phyloP scores from a whole-genome alignment of 139 green algal genomes.

The Micromonas pusilla region DNA sequence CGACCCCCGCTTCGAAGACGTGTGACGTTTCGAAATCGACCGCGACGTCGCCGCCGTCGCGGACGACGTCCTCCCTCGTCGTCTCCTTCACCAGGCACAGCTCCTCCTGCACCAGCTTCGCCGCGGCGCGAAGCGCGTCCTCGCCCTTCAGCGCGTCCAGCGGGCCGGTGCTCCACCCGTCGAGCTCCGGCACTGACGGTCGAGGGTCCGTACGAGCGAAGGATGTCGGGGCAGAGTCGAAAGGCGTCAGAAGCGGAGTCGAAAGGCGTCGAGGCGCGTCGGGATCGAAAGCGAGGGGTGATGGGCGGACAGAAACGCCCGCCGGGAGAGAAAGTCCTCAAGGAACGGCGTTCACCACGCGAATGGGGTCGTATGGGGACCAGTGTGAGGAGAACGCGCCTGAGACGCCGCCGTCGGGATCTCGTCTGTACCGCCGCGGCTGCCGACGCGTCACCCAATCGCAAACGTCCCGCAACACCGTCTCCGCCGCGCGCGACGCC shows the following conservation, averaged over 20 bases:
- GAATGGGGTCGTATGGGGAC: too few relatives aligned
- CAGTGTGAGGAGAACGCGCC: too few relatives aligned
- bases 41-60: background rate
- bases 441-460: background rate
- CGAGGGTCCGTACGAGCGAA: too few relatives aligned
- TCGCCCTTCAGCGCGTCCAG: background rate
- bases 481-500: background rate
- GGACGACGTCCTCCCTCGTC: background rate
- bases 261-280: too few relatives aligned
- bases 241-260: too few relatives aligned
- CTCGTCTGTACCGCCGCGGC: background rate
- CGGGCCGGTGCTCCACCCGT: background rate
- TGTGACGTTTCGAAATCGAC: background rate
- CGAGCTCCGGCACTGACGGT: background rate
- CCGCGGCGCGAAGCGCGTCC: background rate
- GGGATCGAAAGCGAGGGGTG: too few relatives aligned
- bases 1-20: constrained; percentile 1
- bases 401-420: background rate
- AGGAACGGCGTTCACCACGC: too few relatives aligned
- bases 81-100: background rate
- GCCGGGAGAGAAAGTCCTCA: too few relatives aligned
- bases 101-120: constrained; percentile 2
- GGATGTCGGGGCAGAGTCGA: too few relatives aligned
- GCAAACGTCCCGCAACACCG: background rate
- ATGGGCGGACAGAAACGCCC: too few relatives aligned